Evolutionary conservation across 805 yeast genomes (phyloP).

Genomic region (Kuraishia floccosa): DNA sequence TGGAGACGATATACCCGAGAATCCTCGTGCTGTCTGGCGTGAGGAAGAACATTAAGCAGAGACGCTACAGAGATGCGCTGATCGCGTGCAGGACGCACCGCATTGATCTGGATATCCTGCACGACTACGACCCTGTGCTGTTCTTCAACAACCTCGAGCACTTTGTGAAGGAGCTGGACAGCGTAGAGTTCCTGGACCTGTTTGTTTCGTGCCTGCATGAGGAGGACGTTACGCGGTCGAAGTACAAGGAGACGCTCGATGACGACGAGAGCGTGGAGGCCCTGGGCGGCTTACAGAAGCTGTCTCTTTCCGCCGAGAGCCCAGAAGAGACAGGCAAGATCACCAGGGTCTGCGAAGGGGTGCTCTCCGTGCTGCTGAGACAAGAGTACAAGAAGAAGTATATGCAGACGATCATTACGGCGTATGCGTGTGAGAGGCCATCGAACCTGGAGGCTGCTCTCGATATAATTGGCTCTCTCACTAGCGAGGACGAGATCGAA

Average conservation of each 20-base stretch:
- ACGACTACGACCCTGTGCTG: conserved; percentile 72
- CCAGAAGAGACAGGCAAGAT: conserved; percentile 29
- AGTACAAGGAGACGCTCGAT: conserved; percentile 63
- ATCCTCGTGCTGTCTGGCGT: conserved; percentile 84
- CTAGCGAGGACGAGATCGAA: conserved; percentile 34
- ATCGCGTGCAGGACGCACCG: conserved; percentile 80
- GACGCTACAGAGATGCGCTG: conserved; percentile 64
- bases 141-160: conserved; percentile 52
- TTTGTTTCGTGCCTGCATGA: conserved; percentile 79
- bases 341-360: conserved; percentile 64
- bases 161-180: conserved; percentile 61
- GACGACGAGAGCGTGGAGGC: too few species aligned
- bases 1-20: conserved; percentile 90
- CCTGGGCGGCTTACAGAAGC: conserved; percentile 2
- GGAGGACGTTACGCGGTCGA: conserved; percentile 75
- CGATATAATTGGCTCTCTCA: conserved; percentile 41
- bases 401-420: conserved; percentile 74
- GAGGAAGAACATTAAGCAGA: conserved; percentile 49
- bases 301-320: neutral
- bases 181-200: conserved; percentile 70
- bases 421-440: conserved; percentile 86
- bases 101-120: conserved; percentile 78
- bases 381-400: conserved; percentile 45
- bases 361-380: conserved; percentile 43
- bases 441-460: conserved; percentile 76